Evolutionary conservation across 495 filamentous ascomycete species (phyloP), one percentile per base, ranked within the genome.

Genomic region (Trichoderma erinaceum): DNA sequence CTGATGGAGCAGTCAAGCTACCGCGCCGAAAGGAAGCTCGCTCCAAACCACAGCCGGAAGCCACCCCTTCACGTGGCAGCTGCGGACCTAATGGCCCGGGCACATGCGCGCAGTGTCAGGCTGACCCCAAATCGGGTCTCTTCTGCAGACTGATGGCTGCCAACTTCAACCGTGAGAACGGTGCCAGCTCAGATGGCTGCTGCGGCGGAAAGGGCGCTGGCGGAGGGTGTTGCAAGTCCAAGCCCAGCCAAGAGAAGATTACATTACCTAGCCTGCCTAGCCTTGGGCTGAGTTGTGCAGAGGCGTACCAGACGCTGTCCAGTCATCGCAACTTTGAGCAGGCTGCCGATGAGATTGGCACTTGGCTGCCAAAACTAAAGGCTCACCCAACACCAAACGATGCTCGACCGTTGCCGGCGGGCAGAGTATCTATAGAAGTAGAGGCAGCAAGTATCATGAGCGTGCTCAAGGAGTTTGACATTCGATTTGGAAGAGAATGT

Each of bases 381-480:
- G 87, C 89, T 16, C 79, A 88, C 12, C 83, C 82, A 41, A 72
- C 66, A 38, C 35, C 35, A 41, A 70, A 64, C 10, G 29, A 69
- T 11, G 68, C 66, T 12, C 15, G 25, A 4, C 72, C 67, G 7
- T 64, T 63, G 7, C 38, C 52, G 12, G 18, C 27, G 23, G 23
- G 48, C 38, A 81, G 87, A 68, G 84, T 83, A 25, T 88, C 90
- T 7, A 86, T 92, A 70, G 90, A 94, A 73, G 88, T 96, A 11
- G 91, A 96, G 73, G 90, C 92, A 1, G 91, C 90, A 5, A 93
- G 89, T 74, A 91, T 96, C 32, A 92, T 94, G 88, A 87, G 88
- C 48, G 91, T 95, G 38, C 75, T 96, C 67, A 91, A 89, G 70
- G 88, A 88, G 68, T 92, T 96, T 73, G 92, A 96, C 73, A 84